Evolutionary conservation across 148 eudicot genomes (phyloP).

Genomic region (Vaccinium macrocarpon): DNA sequence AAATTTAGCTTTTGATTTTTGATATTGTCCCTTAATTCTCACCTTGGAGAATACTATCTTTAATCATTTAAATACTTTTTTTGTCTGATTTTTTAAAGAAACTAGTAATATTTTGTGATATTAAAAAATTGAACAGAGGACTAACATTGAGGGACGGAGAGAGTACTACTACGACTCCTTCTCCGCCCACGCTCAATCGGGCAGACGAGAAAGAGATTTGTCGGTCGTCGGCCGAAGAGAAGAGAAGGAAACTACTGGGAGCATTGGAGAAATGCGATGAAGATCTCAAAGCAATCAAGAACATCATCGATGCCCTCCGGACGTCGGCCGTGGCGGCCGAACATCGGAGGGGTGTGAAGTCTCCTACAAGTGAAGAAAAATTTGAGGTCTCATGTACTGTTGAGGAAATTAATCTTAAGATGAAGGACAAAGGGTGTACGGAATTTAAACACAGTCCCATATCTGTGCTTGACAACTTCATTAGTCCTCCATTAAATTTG

Average conservation of each 20-base stretch:
- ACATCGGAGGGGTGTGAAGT: not conserved
- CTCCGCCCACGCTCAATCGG: conserved; percentile 12
- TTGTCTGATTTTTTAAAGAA: too few relatives aligned
- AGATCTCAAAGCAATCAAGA: conserved; percentile 58
- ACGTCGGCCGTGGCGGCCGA: conserved; percentile 14
- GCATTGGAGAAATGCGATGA: conserved; percentile 82
- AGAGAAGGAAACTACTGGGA: conserved; percentile 53
- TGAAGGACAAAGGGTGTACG: not conserved
- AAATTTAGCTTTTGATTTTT: too few relatives aligned
- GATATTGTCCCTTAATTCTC: not conserved
- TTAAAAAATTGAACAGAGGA: not conserved
- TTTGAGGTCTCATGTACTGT: not conserved
- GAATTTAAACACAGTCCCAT: conserved; percentile 41
- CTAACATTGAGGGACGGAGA: not conserved
- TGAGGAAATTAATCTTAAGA: not conserved
- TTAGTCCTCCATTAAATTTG: conserved; percentile 13
- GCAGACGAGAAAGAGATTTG: conserved; percentile 18
- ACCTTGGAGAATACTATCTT: too few relatives aligned
- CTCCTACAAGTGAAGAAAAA: not conserved
- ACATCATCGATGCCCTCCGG: conserved; percentile 49
- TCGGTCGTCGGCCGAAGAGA: conserved; percentile 24
- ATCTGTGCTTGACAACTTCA: conserved; percentile 34
- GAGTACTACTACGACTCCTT: not conserved
- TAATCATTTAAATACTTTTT: too few relatives aligned
- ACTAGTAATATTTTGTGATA: too few relatives aligned